Percentiles rank a stretch among this genome's conserved stretches.
Conservation (phyloP, 805 yeast genomes). For the Spathaspora gorwiae region DNA sequence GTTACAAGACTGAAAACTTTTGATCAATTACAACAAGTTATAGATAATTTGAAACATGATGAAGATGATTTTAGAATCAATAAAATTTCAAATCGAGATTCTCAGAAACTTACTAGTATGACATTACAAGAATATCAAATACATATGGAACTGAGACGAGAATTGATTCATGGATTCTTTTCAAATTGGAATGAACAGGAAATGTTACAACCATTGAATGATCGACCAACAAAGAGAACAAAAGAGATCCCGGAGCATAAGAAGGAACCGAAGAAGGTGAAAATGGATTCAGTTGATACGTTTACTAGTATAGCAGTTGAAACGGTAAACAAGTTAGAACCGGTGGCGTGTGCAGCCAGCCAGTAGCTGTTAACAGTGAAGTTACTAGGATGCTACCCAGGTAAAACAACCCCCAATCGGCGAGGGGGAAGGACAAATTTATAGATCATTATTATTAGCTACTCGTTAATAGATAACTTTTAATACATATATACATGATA, state of each 20-base stretch:
- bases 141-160: constrained; percentile 4
- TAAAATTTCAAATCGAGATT: constrained; percentile 24
- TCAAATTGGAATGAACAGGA: constrained; percentile 1
- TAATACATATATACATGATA: no score
- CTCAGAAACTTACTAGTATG: constrained; percentile 25
- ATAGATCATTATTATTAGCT: no score
- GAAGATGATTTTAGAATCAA: constrained; percentile 22
- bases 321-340: background rate
- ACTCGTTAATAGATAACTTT: no score
- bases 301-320: background rate
- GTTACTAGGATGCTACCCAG: no score
- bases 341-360: no score
- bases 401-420: no score
- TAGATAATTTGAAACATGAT: constrained; percentile 35
- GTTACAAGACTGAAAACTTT: constrained; percentile 49
- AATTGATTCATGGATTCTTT: constrained; percentile 2
- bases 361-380: no score
- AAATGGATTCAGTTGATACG: background rate
- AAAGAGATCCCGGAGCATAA: constrained; percentile 1
- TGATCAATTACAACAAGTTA: constrained; percentile 42
- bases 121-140: constrained; percentile 10
- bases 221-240: constrained; percentile 1
- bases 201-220: constrained; percentile 5
- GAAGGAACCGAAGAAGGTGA: background rate
- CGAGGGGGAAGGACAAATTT: no score